Evolutionary conservation across 2,329 filamentous ascomycete species (phyloP), one percentile per base, ranked within the genome.

Genomic region (Nemania serpens): DNA sequence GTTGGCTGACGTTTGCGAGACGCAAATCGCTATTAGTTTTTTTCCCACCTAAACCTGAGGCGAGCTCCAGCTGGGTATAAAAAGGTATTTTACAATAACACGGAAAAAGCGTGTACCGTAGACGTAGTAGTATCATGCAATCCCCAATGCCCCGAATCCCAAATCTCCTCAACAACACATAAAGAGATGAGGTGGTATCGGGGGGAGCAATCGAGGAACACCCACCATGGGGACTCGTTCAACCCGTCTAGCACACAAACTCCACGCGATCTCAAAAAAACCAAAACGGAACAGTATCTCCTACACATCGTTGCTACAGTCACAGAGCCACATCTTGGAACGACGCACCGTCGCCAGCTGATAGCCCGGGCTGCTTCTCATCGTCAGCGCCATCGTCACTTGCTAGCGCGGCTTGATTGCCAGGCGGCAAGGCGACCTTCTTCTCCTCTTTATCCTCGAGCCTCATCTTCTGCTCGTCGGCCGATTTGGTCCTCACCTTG

Each of bases 311-410:
- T 43, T 45, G 39, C 45, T 33, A 53, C 46, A 2, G 47, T 62
- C 77, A 88, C 68, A 88, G 75, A 62, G 83, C 84, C 48, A 88
- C 85, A 66, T 88, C 84, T 68, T 88, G 85, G 73, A 88, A 88
- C n/a, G 84, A 84, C 5, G 80, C 79, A 0, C 82, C 81, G 64
- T 86, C 84, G 17, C 77, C 80, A 2, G 84, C 80, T 6, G 82
- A 83, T 43, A 77, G 75, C 15, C 77, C 75, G 0, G 78, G 75
- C 63, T 79, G 81, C 48, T 75, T 74, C 42, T 76, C 73, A 15
- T 76, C 71, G 34, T 69, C 71, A 20, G 73, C 74, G 42, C 70
- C 70, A 3, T 67, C 69, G 15, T 73, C 70, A n/a, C 68, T 68
- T 15, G 71, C 64, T 36, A 76, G 73, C 6, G 76, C 75, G 5